A percentile compares a stretch with the other conserved stretches of the same genome.
These are phyloP conservation scores for Verticillium isaacii DNA, from an alignment of 2,329 filamentous ascomycete genomes.

Conservation along the genomic window DNA sequence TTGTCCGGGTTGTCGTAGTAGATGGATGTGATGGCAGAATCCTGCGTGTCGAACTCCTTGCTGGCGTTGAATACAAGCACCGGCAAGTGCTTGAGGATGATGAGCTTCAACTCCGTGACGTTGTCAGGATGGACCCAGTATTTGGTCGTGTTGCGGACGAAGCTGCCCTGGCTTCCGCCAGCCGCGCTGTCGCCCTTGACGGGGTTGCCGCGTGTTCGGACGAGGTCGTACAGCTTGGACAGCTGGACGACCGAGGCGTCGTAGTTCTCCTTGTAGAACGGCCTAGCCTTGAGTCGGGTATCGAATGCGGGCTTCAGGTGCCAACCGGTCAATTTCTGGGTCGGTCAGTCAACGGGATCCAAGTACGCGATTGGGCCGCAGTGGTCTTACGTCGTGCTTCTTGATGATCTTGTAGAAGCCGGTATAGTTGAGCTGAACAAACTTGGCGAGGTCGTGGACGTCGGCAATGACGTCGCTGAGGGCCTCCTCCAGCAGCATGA, in stretches of 20 bases:
- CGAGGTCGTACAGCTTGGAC: slow-evolving; percentile 90
- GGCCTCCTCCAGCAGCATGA: slow-evolving; percentile 88
- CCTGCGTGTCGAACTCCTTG: slow-evolving; percentile 89
- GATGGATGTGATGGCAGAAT: slow-evolving; percentile 95
- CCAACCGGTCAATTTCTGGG: slow-evolving; percentile 88
- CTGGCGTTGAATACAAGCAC: slow-evolving; percentile 96
- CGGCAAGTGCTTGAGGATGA: slow-evolving; percentile 94
- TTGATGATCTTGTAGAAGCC: slow-evolving; percentile 99
- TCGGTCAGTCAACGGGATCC: not conserved
- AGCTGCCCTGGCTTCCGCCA: slow-evolving; percentile 89
- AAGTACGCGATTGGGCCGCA: not conserved
- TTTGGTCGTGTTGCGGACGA: slow-evolving; percentile 95
- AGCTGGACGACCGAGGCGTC: slow-evolving; percentile 93
- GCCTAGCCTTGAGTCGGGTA: slow-evolving; percentile 86
- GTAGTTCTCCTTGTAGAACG: slow-evolving; percentile 99
- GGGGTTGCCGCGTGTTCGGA: slow-evolving; percentile 87
- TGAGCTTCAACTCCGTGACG: slow-evolving; percentile 95
- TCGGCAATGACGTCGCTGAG: slow-evolving; percentile 97
- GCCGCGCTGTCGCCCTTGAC: slow-evolving; percentile 88
- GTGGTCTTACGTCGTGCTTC: slow-evolving; percentile 79
- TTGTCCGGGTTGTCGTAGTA: slow-evolving; percentile 95
- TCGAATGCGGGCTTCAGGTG: slow-evolving; percentile 95
- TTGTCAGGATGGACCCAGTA: slow-evolving; percentile 99
- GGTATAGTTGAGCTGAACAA: slow-evolving; percentile 96
- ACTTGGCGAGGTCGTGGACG: slow-evolving; percentile 96